Conservation (phyloP, 345 rosid species). For the Acer negundo region DNA sequence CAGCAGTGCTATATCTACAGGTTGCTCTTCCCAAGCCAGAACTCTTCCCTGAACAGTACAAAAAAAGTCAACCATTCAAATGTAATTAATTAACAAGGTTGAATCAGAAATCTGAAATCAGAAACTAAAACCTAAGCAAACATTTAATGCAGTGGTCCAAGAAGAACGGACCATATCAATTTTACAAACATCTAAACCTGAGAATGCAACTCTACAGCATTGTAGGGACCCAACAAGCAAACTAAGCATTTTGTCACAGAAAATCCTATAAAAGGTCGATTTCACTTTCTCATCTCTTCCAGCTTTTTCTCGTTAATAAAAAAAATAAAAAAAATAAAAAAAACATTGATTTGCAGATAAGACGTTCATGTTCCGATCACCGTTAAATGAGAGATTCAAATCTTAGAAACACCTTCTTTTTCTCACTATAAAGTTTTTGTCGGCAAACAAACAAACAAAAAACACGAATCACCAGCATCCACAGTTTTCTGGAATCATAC, state of each 20-base stretch:
- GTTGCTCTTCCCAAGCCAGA: conserved; percentile 36
- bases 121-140: background rate
- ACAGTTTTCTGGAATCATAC: background rate
- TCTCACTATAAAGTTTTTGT: conserved; percentile 3
- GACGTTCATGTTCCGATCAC: background rate
- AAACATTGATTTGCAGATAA: too few relatives aligned
- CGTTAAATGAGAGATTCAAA: background rate
- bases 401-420: background rate
- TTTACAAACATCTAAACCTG: too few relatives aligned
- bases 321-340: too few relatives aligned
- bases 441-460: background rate
- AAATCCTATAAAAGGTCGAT: background rate
- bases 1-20: conserved; percentile 51
- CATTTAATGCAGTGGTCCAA: background rate
- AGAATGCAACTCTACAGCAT: too few relatives aligned
- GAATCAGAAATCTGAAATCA: background rate
- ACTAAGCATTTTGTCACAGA: background rate
- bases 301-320: too few relatives aligned
- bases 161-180: background rate
- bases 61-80: background rate
- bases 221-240: background rate
- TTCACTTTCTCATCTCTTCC: background rate
- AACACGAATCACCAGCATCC: background rate
- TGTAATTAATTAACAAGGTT: background rate
- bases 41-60: conserved; percentile 47